Evolutionary conservation across 441 rosid genomes (phyloP).

Genomic region (Francoa sonchifolia): DNA sequence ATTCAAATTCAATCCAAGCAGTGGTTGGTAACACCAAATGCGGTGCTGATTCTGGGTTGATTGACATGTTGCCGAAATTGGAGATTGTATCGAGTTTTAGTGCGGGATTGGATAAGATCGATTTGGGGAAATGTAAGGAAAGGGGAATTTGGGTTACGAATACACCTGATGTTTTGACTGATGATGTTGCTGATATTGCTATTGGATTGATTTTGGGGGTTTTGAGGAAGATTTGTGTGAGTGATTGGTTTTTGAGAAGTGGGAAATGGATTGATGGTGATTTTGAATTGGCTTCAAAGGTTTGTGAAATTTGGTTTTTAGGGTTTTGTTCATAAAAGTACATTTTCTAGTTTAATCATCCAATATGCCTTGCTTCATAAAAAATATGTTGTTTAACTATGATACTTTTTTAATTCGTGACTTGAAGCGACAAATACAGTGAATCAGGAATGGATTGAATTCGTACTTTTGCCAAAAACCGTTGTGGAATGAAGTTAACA

Average conservation of each 20-base stretch:
- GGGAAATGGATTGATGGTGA: conserved; percentile 13
- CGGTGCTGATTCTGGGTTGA: conserved; percentile 16
- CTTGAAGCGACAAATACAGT: too few relatives aligned
- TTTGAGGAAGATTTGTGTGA: conserved; percentile 9
- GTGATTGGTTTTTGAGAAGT: conserved; percentile 13
- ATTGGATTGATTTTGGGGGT: conserved; percentile 12
- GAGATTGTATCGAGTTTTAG: conserved; percentile 17
- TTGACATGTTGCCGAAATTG: conserved; percentile 12
- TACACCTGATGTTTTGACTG: conserved; percentile 17
- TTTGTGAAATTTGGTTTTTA: neutral
- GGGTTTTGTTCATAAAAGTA: too few relatives aligned
- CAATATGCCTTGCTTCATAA: too few relatives aligned
- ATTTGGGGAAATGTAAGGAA: conserved; percentile 11
- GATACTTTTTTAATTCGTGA: too few relatives aligned
- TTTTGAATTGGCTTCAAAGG: conserved; percentile 10
- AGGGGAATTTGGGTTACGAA: conserved; percentile 17
- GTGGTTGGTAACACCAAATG: conserved; percentile 12
- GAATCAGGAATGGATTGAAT: too few relatives aligned
- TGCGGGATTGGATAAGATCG: conserved; percentile 18
- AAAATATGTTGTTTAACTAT: too few relatives aligned
- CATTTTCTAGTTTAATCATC: too few relatives aligned
- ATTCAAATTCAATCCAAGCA: conserved; percentile 9
- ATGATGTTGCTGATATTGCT: conserved; percentile 16
- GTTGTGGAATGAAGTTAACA: too few relatives aligned
- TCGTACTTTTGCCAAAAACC: too few relatives aligned